A percentile compares a stretch with the other conserved stretches of the same genome.
phyloP scores from a whole-genome alignment of 192 early-diverging fungal genomes.

The Dispira simplex region DNA sequence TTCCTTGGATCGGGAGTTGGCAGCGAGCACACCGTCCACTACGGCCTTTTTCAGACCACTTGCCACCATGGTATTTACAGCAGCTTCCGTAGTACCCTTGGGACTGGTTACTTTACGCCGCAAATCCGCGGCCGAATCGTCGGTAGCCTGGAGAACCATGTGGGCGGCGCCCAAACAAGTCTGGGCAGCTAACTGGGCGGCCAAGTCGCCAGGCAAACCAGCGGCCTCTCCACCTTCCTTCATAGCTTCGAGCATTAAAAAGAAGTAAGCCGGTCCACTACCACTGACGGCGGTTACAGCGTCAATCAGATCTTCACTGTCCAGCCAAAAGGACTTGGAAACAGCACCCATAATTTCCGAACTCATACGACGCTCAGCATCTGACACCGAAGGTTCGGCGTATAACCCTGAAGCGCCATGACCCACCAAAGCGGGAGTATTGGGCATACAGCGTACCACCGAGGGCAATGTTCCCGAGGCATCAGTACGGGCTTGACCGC shows the following conservation, averaged over 20 bases:
- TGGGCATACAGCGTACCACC: conserved; percentile 84
- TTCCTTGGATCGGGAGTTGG: conserved; percentile 47
- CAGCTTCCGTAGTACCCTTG: conserved; percentile 87
- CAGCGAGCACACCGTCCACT: conserved; percentile 41
- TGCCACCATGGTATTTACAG: conserved; percentile 57
- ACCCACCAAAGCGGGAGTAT: conserved; percentile 79
- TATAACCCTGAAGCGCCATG: conserved; percentile 82
- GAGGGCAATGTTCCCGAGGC: conserved; percentile 15
- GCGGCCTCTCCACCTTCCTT: conserved; percentile 60
- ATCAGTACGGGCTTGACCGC: conserved; percentile 14
- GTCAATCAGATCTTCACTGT: conserved; percentile 58
- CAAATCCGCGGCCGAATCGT: conserved; percentile 56
- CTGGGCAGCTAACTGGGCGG: conserved; percentile 69
- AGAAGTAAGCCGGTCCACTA: conserved; percentile 94
- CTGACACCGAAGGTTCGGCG: conserved; percentile 41
- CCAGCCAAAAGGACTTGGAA: conserved; percentile 72
- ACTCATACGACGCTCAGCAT: conserved; percentile 43
- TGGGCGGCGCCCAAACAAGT: conserved; percentile 82
- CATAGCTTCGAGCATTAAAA: conserved; percentile 80
- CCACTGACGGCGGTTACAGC: conserved; percentile 81
- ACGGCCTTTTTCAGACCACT: conserved; percentile 35
- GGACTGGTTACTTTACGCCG: conserved; percentile 84
- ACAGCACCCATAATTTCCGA: conserved; percentile 55
- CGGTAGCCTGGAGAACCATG: conserved; percentile 55
- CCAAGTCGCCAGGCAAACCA: conserved; percentile 57